Evolutionary conservation across 2,329 filamentous ascomycete species (phyloP).

Genomic region (Mycosphaerella sp.): DNA sequence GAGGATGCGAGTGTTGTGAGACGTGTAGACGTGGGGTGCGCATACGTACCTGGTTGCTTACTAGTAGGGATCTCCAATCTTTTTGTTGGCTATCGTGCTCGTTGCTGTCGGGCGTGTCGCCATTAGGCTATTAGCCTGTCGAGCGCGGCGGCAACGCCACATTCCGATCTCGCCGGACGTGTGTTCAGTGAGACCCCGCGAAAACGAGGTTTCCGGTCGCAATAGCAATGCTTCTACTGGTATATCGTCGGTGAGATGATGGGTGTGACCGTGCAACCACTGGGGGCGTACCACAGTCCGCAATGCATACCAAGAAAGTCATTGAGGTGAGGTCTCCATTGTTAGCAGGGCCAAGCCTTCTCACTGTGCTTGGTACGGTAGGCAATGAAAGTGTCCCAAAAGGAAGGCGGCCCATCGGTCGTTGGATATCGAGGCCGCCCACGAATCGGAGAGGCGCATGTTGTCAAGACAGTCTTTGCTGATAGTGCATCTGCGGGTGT

Average conservation of each 20-base stretch:
- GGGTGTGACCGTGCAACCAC: background rate
- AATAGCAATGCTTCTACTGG: background rate
- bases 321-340: background rate
- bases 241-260: background rate
- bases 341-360: background rate
- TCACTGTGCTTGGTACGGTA: constrained; percentile 1
- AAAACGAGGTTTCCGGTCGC: background rate
- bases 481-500: background rate
- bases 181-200: background rate
- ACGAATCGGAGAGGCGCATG: background rate
- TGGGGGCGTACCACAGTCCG: constrained; percentile 3
- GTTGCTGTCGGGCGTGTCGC: background rate
- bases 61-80: constrained; percentile 5
- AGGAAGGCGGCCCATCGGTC: background rate
- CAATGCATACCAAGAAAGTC: constrained; percentile 1
- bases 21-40: background rate
- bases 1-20: constrained; percentile 2
- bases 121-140: background rate
- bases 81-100: constrained; percentile 7
- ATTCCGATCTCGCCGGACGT: background rate
- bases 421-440: background rate
- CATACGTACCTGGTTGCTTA: constrained; percentile 2
- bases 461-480: background rate
- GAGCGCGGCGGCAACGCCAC: background rate
- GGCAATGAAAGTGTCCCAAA: background rate